Evolutionary conservation across 352 stramenopile species (phyloP).

Genomic region (Globisporangium barbulae): DNA sequence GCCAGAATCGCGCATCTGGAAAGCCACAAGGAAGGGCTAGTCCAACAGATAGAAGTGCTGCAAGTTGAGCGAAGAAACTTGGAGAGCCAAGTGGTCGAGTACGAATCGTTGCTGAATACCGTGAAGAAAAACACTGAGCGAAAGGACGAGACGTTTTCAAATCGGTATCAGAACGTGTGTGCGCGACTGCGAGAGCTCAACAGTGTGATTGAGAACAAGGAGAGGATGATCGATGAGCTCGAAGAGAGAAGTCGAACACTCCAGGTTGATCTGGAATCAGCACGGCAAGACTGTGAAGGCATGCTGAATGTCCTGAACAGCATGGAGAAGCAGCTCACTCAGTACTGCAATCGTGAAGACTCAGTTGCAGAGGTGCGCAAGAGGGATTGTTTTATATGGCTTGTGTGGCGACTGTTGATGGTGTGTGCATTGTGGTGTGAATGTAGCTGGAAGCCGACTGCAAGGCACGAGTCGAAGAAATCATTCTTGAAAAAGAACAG

Average conservation of each 20-base stretch:
- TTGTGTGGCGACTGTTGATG: background rate
- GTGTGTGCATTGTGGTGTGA: background rate
- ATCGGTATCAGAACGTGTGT: conserved; percentile 73
- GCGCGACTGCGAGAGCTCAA: conserved; percentile 61
- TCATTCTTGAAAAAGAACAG: conserved; percentile 76
- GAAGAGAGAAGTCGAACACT: conserved; percentile 38
- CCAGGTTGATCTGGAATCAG: conserved; percentile 56
- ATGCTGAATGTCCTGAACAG: conserved; percentile 80
- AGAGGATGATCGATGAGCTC: conserved; percentile 47
- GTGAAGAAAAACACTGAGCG: conserved; percentile 55
- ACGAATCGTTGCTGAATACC: conserved; percentile 53
- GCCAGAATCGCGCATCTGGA: conserved; percentile 63
- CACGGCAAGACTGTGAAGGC: conserved; percentile 73
- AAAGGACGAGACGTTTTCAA: conserved; percentile 59
- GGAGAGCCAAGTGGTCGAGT: conserved; percentile 56
- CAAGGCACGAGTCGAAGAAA: conserved; percentile 65
- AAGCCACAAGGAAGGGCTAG: conserved; percentile 42
- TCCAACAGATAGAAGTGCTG: conserved; percentile 31
- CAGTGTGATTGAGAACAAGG: conserved; percentile 46
- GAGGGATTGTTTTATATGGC: background rate
- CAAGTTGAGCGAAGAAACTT: conserved; percentile 31
- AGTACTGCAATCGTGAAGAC: conserved; percentile 73
- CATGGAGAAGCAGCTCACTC: conserved; percentile 82
- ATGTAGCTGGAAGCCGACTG: conserved; percentile 64
- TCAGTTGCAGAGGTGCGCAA: conserved; percentile 56